Evolutionary conservation across 1,284 basidiomycete species (phyloP), one percentile per base, ranked within the genome.

Genomic region (Cryptococcus deneoformans): DNA sequence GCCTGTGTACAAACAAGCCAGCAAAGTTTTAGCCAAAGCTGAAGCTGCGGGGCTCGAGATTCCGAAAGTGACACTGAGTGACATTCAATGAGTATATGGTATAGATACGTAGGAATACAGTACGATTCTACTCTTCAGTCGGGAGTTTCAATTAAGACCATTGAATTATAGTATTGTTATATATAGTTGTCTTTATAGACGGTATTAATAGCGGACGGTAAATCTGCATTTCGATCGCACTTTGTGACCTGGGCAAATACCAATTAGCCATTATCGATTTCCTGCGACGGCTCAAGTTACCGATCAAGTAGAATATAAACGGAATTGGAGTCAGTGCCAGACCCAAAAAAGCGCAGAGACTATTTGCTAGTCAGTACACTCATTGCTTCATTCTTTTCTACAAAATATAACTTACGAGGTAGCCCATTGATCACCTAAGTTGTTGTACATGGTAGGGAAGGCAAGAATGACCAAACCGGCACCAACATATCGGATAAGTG

Each of bases 1-100:
- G 6, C 92, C 92, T 0, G 90, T 95, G 87, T 81, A 93, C 57
- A 89, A 90, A 73, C 88, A 90, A 68, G 90, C 90, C 1, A 80
- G 85, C 67, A 85, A 84, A 50, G 82, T 82, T 5, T 79, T 93
- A 38, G 76, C 78, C 0, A 78, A 85, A 51, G 90, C 90, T 0
- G 76, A 78, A 58, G 82, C 83, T 37, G 88, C 88, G 4, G 84
- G 85, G 0, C 72, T 90, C 52, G 67, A 79, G 10, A 85, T 90
- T 51, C 87, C 88, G 5, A 54, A 63, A 53, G 46, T 63, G 6
- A 46, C 24, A 36, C 14, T 52, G 20, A 20, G 56, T 10, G 61
- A 63, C 49, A 58, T 63, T 10, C 60, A 38, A 57, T 38, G 14
- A 29, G 29, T 29, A 29, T 29, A 29, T 29, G 29, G 29, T 29